Evolutionary conservation across 345 rosid genomes (phyloP), one percentile per base, ranked within the genome.

Genomic region (Garcia nutans): DNA sequence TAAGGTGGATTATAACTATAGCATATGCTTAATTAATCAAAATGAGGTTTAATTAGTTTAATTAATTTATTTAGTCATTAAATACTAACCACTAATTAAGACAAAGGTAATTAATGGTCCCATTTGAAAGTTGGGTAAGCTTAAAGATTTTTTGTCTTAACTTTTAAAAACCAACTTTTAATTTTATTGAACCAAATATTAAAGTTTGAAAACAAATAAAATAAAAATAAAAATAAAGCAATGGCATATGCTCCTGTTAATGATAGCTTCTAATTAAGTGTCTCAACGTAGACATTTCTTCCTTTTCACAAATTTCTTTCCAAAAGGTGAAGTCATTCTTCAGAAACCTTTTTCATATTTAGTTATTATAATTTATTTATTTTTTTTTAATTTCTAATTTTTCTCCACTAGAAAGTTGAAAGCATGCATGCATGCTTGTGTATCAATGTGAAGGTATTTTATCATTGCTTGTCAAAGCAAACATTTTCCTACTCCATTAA

Each of bases 81-180:
- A 33, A 33, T 58, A 56, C 59, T 58, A 69, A 57, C 74, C 76
- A 54, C 33, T 66, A 80, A 77, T 71, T 15, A 49, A 12, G 69
- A 37, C 57, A 9, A 45, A 54, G 56, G 56, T 57, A 74, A 77
- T 70, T 71, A 55, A 68, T 71, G 86, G 85, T 16, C 81, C 78
- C 83, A 55, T 75, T 44, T 59, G 60, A 80, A 78, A 77, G 84
- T 24, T 75, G 76, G 77, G 78, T 73, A 41, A 65, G 71, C 81
- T 67, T 66, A 65, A 80, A 78, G 76, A 74, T 74, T 31, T 28
- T 84, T 44, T 84, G 84, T 83, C 84, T 71, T 70, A 74, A 78
- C 85, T 83, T 85, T 81, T 81, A 83, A 81, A 84, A 83, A 71
- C 87, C 77, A 65, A 78, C 71, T 78, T 80, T 84, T 85, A 80